Percentiles rank a stretch among this genome's conserved stretches.
These are phyloP conservation scores for Fusarium nelsonii DNA, from an alignment of 2,329 filamentous ascomycete genomes.

Conservation along the genomic window DNA sequence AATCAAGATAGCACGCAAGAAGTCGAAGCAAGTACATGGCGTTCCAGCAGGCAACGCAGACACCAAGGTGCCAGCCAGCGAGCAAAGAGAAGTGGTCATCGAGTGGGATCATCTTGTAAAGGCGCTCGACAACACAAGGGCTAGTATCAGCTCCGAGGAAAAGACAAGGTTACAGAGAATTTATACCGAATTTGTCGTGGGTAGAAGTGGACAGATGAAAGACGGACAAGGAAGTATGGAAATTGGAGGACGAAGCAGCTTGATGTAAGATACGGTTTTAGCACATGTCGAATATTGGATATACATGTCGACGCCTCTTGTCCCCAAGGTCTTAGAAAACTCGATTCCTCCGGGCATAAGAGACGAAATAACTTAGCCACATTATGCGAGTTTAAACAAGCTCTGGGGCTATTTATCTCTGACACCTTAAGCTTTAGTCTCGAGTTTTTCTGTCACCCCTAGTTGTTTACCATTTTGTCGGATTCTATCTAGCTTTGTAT, in stretches of 20 bases:
- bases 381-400: too few relatives aligned
- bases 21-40: slow-evolving; percentile 52
- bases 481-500: background rate
- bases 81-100: slow-evolving; percentile 80
- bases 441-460: too few relatives aligned
- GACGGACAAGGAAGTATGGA: slow-evolving; percentile 93
- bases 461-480: background rate
- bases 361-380: too few relatives aligned
- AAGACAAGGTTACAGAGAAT: slow-evolving; percentile 79
- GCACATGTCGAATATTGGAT: slow-evolving; percentile 9
- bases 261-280: slow-evolving; percentile 74
- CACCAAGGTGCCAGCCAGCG: slow-evolving; percentile 49
- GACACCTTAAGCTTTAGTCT: too few relatives aligned
- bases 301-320: slow-evolving; percentile 1
- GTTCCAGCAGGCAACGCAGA: slow-evolving; percentile 44
- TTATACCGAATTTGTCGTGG: slow-evolving; percentile 92
- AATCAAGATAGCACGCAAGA: slow-evolving; percentile 77
- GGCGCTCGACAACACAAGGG: slow-evolving; percentile 80
- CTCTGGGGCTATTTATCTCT: too few relatives aligned
- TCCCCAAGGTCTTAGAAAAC: too few relatives aligned
- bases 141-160: slow-evolving; percentile 86
- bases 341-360: too few relatives aligned
- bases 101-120: slow-evolving; percentile 85
- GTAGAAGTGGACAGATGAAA: slow-evolving; percentile 93
- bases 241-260: slow-evolving; percentile 89